A percentile compares a stretch with the other conserved stretches of the same genome.
phyloP scores from a whole-genome alignment of 2,329 filamentous ascomycete species.

The Helotiales sp. region DNA sequence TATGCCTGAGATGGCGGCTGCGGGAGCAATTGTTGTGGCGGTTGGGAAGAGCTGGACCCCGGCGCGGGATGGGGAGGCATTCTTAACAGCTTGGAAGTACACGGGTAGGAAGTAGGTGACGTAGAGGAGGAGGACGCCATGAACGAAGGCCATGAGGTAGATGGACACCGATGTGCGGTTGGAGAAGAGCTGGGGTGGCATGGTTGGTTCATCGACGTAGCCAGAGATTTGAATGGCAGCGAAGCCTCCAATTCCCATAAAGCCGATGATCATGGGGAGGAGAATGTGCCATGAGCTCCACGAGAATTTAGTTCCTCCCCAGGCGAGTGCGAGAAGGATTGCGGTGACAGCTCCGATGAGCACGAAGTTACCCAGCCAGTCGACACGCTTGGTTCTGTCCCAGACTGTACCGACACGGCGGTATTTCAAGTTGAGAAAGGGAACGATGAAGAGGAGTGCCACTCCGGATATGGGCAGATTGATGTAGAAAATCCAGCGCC shows the following conservation, averaged over 20 bases:
- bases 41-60: conserved; percentile 77
- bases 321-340: conserved; percentile 82
- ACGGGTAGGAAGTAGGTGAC: conserved; percentile 48
- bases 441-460: conserved; percentile 53
- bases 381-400: conserved; percentile 62
- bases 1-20: conserved; percentile 61
- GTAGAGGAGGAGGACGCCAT: conserved; percentile 57
- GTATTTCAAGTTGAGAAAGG: conserved; percentile 67
- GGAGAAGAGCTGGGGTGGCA: conserved; percentile 74
- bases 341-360: conserved; percentile 76
- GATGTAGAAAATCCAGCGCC: conserved; percentile 24
- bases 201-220: conserved; percentile 70
- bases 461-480: conserved; percentile 30
- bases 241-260: conserved; percentile 62
- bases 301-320: conserved; percentile 74
- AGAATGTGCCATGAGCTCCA: conserved; percentile 44
- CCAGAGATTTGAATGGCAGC: conserved; percentile 50
- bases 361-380: conserved; percentile 62
- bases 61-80: conserved; percentile 63
- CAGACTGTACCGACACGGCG: conserved; percentile 48
- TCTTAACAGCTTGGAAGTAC: conserved; percentile 70
- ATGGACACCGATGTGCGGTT: conserved; percentile 68
- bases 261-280: conserved; percentile 63
- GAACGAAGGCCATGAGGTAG: conserved; percentile 70
- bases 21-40: conserved; percentile 68